Conservation (phyloP, 495 filamentous ascomycete genomes). For the Neurospora intermedia region DNA sequence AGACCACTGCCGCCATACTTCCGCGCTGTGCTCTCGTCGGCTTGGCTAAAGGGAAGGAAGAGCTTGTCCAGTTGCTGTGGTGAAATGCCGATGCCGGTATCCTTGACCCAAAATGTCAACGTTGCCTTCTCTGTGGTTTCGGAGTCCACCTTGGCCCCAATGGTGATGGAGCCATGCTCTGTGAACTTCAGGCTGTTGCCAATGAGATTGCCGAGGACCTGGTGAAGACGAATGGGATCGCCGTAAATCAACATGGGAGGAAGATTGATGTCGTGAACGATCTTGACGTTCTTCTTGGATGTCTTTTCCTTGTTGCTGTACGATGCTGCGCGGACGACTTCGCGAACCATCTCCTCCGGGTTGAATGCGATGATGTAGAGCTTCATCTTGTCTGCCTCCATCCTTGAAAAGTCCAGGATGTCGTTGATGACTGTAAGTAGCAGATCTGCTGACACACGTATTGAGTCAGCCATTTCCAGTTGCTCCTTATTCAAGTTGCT, state of each 20-base stretch:
- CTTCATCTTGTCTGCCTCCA: conserved; percentile 94
- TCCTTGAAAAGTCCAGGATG: conserved; percentile 84
- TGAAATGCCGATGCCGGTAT: conserved; percentile 84
- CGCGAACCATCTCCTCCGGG: conserved; percentile 73
- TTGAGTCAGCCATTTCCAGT: conserved; percentile 83
- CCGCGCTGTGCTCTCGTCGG: conserved; percentile 74
- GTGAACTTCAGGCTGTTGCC: conserved; percentile 95
- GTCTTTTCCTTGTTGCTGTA: conserved; percentile 76
- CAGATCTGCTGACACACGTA: conserved; percentile 80
- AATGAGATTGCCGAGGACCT: conserved; percentile 87
- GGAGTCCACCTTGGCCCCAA: conserved; percentile 56
- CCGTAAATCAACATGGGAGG: conserved; percentile 73
- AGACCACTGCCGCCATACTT: conserved; percentile 88
- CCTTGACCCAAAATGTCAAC: conserved; percentile 74
- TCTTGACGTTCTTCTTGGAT: conserved; percentile 44
- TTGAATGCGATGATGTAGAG: conserved; percentile 79
- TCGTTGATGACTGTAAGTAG: conserved; percentile 92
- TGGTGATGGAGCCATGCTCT: conserved; percentile 71
- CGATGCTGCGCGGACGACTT: conserved; percentile 75
- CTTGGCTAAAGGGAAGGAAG: conserved; percentile 86
- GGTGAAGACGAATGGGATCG: conserved; percentile 81
- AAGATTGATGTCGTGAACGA: conserved; percentile 65
- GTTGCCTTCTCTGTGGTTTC: conserved; percentile 60
- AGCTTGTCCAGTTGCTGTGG: conserved; percentile 71
- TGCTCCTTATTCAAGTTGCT: conserved; percentile 71